A percentile compares a stretch with the other conserved stretches of the same genome.
Conservation (phyloP, 805 yeast genomes). For the Candida koratica region DNA sequence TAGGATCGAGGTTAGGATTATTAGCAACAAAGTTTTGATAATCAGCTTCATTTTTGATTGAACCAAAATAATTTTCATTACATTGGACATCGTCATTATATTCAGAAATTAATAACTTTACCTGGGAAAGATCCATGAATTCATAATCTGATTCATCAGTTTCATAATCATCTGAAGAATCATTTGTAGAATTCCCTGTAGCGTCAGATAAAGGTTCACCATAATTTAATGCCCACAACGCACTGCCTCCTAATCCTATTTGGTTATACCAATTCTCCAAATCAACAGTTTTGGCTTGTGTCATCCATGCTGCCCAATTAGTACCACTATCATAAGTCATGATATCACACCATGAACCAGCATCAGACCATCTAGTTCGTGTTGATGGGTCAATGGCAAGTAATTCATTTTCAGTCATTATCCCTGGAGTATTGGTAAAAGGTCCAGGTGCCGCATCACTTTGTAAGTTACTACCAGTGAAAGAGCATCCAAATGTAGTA, state of each 20-base stretch:
- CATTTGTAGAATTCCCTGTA: too few relatives aligned
- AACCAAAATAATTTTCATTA: too few relatives aligned
- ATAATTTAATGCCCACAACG: conserved; percentile 17
- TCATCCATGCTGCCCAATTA: conserved; percentile 19
- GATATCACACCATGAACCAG: conserved; percentile 16
- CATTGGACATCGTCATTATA: too few relatives aligned
- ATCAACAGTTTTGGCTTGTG: conserved; percentile 10
- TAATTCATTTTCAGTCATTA: conserved; percentile 17
- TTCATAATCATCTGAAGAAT: too few relatives aligned
- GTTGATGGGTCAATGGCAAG: conserved; percentile 9
- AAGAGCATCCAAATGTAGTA: conserved; percentile 14
- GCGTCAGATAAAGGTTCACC: too few relatives aligned
- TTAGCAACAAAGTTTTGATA: too few relatives aligned
- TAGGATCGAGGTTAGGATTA: too few relatives aligned
- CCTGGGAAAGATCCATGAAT: too few relatives aligned
- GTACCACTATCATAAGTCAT: conserved; percentile 15
- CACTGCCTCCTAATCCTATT: conserved; percentile 18
- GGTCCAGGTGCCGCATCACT: conserved; percentile 13
- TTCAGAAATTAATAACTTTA: too few relatives aligned
- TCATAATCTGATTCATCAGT: too few relatives aligned
- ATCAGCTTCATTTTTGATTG: too few relatives aligned
- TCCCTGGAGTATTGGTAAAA: conserved; percentile 13
- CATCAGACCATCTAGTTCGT: conserved; percentile 13
- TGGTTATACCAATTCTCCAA: conserved; percentile 12
- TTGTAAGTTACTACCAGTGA: conserved; percentile 14